Evolutionary conservation across 768 basidiomycete genomes (phyloP).

Genomic region (Trametes maxima): DNA sequence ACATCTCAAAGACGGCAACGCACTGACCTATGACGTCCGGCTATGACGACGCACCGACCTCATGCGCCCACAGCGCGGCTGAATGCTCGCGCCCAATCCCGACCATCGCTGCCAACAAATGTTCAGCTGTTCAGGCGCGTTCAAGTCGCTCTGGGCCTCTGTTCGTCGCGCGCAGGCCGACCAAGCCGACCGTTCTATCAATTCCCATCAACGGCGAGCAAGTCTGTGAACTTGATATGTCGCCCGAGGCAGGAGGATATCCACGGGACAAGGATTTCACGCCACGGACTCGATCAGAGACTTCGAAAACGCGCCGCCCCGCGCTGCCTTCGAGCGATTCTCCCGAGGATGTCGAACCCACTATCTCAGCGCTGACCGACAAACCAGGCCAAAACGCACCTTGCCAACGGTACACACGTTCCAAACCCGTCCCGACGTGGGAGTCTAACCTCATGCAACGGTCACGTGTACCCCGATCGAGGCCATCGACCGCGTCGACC

Average conservation of each 20-base stretch:
- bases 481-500: neutral
- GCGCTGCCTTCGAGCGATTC: constrained; percentile 11
- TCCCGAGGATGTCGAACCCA: constrained; percentile 13
- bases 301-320: neutral
- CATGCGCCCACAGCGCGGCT: neutral
- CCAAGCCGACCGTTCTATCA: neutral
- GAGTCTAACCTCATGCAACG: constrained; percentile 24
- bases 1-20: neutral
- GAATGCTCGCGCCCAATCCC: neutral
- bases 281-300: constrained; percentile 7
- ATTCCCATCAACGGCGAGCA: constrained; percentile 3
- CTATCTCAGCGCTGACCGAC: constrained; percentile 11
- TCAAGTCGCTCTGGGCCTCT: neutral
- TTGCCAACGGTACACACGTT: constrained; percentile 7
- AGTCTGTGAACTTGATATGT: constrained; percentile 5
- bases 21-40: constrained; percentile 9
- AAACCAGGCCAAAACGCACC: constrained; percentile 4
- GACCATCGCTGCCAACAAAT: neutral
- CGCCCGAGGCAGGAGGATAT: neutral
- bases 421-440: constrained; percentile 9
- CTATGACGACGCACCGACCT: constrained; percentile 5
- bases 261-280: constrained; percentile 1
- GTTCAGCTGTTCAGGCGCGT: neutral
- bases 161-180: neutral
- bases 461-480: constrained; percentile 20